Base-by-base conservation (phyloP, 257 asterid genomes). In the Nemophila menziesii region DNA sequence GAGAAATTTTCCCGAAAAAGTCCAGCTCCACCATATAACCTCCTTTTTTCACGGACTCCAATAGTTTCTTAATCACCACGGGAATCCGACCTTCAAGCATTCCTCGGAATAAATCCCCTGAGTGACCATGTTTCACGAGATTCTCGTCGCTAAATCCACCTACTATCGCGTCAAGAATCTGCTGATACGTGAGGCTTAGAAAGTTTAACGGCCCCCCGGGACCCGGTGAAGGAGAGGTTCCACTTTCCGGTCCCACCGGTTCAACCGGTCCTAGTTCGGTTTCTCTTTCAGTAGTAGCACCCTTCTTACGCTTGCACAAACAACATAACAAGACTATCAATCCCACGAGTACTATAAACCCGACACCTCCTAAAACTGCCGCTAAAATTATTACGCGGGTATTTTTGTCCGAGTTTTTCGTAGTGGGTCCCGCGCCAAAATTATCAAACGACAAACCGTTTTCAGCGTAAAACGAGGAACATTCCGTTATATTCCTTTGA, bases 81-180 rank as follows among this genome's bases (percentile, higher is more conserved):
- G 70, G 80, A 33, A 75, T 66, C 15, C 83, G 87, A 5, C 82
- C 90, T 65, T 90, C 96, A 22, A 90, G 72, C 15, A 64, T 45
- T n/a, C 94, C 96, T 10, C 56, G 65, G 71, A 62, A 90, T 46
- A 90, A 51, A 46, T 85, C 92, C 1, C 96, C 94, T 3, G 99
- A 85, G 41, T 77, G 86, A 40, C 96, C 98, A 20, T 72, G 66
- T 70, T 85, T 85, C 18, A 85, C 59, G 11, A 84, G 68, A 66
- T 72, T 81, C 43, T 50, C 61, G 26, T 76, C 71, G 46, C 41
- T 65, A 44, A 85, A 70, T 63, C 81, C 89, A 4, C 67, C 69
- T 0, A 93, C 77, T n/a, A n/a, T n/a, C 39, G 96, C 92, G 38
- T 57, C 75, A 42, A 81, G 80, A 64, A 90, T 81, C 71, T 90